These are phyloP conservation scores for Rhododendron henanense DNA, from an alignment of 148 eudicot genomes.

Conservation along the genomic window DNA sequence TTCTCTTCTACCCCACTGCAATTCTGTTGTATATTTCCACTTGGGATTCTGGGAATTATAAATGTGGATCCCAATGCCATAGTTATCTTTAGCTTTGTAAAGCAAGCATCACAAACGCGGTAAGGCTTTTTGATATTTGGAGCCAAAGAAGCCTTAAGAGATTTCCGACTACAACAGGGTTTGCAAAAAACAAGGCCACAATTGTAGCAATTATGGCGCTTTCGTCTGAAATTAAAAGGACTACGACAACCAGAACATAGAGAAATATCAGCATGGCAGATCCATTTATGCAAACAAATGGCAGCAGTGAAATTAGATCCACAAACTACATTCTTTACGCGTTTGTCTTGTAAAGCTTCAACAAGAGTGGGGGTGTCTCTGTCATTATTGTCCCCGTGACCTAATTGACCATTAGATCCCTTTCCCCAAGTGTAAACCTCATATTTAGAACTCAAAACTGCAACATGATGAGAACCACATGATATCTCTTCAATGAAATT, in stretches of 20 bases:
- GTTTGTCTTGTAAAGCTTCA: constrained; percentile 54
- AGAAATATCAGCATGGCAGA: constrained; percentile 48
- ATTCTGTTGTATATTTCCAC: constrained; percentile 36
- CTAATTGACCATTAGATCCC: constrained; percentile 71
- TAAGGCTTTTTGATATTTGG: constrained; percentile 58
- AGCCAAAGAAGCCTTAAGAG: constrained; percentile 67
- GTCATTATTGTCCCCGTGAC: constrained; percentile 64
- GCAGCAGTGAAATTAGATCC: constrained; percentile 69
- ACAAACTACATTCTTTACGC: constrained; percentile 62
- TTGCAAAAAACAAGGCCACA: constrained; percentile 73
- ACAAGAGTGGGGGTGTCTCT: constrained; percentile 61
- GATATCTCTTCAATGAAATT: constrained; percentile 59
- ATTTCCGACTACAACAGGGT: constrained; percentile 57
- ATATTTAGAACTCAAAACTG: constrained; percentile 54
- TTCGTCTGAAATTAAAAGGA: constrained; percentile 62
- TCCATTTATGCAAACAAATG: constrained; percentile 61
- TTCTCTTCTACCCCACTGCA: constrained; percentile 30
- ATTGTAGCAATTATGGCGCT: constrained; percentile 74
- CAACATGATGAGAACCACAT: constrained; percentile 82
- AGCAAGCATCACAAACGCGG: constrained; percentile 75
- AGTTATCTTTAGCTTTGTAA: constrained; percentile 44
- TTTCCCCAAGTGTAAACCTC: constrained; percentile 87
- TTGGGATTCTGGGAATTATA: constrained; percentile 35
- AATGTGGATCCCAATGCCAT: constrained; percentile 26
- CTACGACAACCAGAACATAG: constrained; percentile 59